Base-by-base conservation (phyloP, 164 flowering plant species). In the Chimonanthus praecox region DNA sequence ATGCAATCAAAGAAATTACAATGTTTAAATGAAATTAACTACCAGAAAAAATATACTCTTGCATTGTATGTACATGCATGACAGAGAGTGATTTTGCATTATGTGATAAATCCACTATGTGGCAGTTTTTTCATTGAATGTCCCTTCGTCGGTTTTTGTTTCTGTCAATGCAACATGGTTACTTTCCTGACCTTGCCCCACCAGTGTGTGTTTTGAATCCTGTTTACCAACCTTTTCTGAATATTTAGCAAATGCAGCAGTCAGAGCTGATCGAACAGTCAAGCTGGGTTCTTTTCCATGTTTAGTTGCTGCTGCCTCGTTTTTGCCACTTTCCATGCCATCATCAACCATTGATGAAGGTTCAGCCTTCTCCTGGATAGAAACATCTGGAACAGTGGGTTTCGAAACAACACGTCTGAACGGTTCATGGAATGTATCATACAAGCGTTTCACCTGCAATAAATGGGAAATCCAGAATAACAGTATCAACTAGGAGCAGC, bases 361-460 rank as follows among this genome's bases (percentile, higher is more conserved):
- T 77, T 75, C 83, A 20, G 71, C 75, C 54, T 76, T 76, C 65
- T 79, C 75, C 33, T 71, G 80, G 33, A 66, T 45, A 3, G 87
- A 65, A 63, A 78, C 74, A 83, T 86, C 90, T 47, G 83, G 67
- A 77, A 72, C 77, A 60, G 64, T 43, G 54, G 89, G 81, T 45
- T 71, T 85, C 62, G 92, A 66, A 78, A 82, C 79, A 6, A 78
- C 82, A 20, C 89, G 99, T 85, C 84, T 95, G 84, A 95, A 93
- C 68, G 98, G 98, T 78, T 95, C 97, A 75, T 92, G 98, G 78
- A 93, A 95, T 48, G 97, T 86, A 68, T 93, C 98, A 74, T 92
- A 83, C 84, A 93, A 83, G 58, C 98, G 92, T 72, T 86, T 93
- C 43, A 93, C 99, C 98, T 93, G 77, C 33, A 72, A 62, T n/a